Conservation (phyloP, 306 rosid species). For the Vigna unguiculata region DNA sequence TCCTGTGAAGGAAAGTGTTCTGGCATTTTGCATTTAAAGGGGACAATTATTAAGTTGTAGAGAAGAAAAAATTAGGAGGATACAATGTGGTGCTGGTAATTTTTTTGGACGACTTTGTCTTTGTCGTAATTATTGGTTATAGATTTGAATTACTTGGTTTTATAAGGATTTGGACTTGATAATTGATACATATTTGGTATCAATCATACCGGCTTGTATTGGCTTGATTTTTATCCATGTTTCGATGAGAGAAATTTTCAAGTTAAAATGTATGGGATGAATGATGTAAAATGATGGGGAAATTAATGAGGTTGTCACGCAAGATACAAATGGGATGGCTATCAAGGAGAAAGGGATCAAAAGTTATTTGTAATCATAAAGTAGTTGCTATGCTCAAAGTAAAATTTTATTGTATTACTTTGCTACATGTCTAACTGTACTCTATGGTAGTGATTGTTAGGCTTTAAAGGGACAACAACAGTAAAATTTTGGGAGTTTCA, state of each 20-base stretch:
- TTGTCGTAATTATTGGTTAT: not conserved
- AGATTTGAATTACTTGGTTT: not conserved
- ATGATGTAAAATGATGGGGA: not conserved
- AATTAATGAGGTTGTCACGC: not conserved
- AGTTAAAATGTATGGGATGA: not conserved
- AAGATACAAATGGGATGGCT: not conserved
- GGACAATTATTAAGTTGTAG: not conserved
- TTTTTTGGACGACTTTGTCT: not conserved
- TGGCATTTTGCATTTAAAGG: slow-evolving; percentile 1
- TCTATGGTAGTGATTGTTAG: not conserved
- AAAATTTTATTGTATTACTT: not conserved
- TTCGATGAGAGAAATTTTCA: not conserved
- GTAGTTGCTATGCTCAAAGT: not conserved
- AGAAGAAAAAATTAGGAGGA: not conserved
- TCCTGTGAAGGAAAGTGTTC: not conserved
- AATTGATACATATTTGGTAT: slow-evolving; percentile 22
- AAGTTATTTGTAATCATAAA: not conserved
- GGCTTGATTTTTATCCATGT: not conserved
- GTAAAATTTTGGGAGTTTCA: not conserved
- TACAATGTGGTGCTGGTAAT: not conserved
- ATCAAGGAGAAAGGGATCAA: not conserved
- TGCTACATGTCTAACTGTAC: not conserved
- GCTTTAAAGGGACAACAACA: not conserved
- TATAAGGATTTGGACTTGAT: slow-evolving; percentile 16
- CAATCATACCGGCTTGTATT: not conserved